phyloP scores from a whole-genome alignment of 2,329 filamentous ascomycete species.

The Keithomyces neogunnii region DNA sequence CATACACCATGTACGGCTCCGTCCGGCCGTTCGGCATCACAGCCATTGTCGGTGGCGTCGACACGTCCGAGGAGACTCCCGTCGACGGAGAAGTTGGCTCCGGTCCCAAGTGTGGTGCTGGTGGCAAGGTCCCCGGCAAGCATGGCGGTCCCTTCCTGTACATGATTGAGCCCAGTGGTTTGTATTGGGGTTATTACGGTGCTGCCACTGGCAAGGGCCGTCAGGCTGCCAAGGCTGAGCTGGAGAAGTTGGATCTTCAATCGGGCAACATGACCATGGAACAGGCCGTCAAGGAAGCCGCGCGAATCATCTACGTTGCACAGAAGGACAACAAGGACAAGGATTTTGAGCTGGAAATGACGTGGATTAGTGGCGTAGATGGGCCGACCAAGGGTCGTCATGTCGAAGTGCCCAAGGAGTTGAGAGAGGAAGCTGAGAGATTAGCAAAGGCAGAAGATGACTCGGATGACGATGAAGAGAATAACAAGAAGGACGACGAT shows the following conservation, averaged over 20 bases:
- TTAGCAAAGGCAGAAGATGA: constrained; percentile 86
- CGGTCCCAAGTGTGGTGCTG: constrained; percentile 70
- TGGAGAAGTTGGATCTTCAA: constrained; percentile 91
- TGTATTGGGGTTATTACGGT: constrained; percentile 99
- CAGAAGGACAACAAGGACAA: constrained; percentile 99
- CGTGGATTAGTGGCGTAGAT: constrained; percentile 80
- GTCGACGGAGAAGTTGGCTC: constrained; percentile 87
- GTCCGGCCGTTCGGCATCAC: constrained; percentile 96
- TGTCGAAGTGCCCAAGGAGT: constrained; percentile 83
- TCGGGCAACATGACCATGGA: constrained; percentile 68
- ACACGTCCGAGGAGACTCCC: constrained; percentile 74
- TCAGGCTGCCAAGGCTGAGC: constrained; percentile 93
- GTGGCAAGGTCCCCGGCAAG: constrained; percentile 68
- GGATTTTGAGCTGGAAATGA: constrained; percentile 99
- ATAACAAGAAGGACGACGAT: constrained; percentile 55
- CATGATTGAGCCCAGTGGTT: constrained; percentile 96
- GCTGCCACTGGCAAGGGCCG: constrained; percentile 95
- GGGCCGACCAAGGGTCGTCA: constrained; percentile 91
- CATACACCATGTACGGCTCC: constrained; percentile 93
- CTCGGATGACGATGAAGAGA: constrained; percentile 75
- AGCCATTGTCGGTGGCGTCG: constrained; percentile 87
- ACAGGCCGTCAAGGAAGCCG: constrained; percentile 92
- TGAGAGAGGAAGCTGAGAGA: constrained; percentile 86
- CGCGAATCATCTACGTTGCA: constrained; percentile 91
- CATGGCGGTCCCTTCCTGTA: constrained; percentile 89